Evolutionary conservation across 2,329 filamentous ascomycete species (phyloP), one percentile per base, ranked within the genome.

Genomic region (Verticillium zaregamsianum): DNA sequence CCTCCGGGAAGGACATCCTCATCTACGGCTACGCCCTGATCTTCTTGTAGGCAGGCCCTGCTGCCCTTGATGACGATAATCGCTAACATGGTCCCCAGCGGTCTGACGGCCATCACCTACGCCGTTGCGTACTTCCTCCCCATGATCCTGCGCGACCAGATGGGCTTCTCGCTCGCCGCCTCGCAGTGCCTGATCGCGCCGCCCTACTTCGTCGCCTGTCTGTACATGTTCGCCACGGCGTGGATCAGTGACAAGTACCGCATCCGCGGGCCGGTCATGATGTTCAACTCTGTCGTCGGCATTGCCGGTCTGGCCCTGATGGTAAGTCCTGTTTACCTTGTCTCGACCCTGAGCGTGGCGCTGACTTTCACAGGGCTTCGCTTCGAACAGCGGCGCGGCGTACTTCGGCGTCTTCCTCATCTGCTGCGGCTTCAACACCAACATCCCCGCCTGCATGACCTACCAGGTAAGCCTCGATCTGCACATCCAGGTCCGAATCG

Each of bases 231-330:
- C 7, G 60, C 76, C 0, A 77, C 90, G 12, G 90, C 89, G 0
- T 90, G 80, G 67, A 70, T 88, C 4, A 88, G 88, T 0, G 90
- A 92, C 69, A 80, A 83, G 5, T 90, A 87, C 0, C 76, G 80
- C 12, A 78, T 83, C 63, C 81, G 90, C 35, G 90, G 89, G 0
- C 73, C 87, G 12, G 90, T 84, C 73, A 91, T 92, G 64, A 89
- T 92, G 20, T 66, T 67, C 4, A 78, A 86, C 17, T 84, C 86
- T 0, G 52, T 86, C 0, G 65, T 92, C 3, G 88, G 85, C 2
- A 86, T 91, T 5, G 69, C 77, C 0, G 90, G 90, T 0, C 92
- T 91, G 66, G 69, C 75, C 3, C 88, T 92, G 83, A 78, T 91
- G 0, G 55, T 57, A 4, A 5, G 55, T 57, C 33, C n/a, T 15